Evolutionary conservation across 176 grass and related monocot genomes (phyloP), one percentile per base, ranked within the genome.

Genomic region (Alloteropsis semialata): DNA sequence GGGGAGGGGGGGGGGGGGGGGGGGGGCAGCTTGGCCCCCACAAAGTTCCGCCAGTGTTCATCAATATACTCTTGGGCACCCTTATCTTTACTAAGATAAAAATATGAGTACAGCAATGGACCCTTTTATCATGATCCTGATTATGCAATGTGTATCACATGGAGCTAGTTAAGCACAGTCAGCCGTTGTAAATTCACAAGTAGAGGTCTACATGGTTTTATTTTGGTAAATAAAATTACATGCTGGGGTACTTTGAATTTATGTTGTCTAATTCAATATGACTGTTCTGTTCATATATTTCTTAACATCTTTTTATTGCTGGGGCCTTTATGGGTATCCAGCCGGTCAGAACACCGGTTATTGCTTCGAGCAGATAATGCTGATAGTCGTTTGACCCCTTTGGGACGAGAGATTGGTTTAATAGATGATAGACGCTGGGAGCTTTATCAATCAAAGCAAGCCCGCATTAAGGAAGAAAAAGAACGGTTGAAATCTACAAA

Each of bases 301-400:
- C 34, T 66, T 82, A 13, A 81, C 38, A 55, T 75, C 50, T 88
- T 76, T 65, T 37, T 76, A 13, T 72, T 85, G 38, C 29, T 83
- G 79, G 59, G 15, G 33, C 55, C 65, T 22, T 50, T 55, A 62
- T 72, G 42, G 66, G 59, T 44, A 66, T 57, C 89, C 87, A 98
- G 96, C 81, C 93, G 93, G 25, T 98, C 93, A 87, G 96, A 98
- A 43, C 87, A 96, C 64, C 90, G 93, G 76, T 78, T 98, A 73
- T 84, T 98, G 43, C 91, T 98, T 85, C 87, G 93, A 78, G 72
- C 96, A 10, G 96, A 98, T 76, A 98, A 98, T 92, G 96, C 96
- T 70, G 93, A 98, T 75, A 98, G 93, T 80, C 93, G 96, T 46
- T 72, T 98, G 69, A 95, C 92, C 50, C 93, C 93, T 92, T 86